Base-by-base conservation (phyloP, 768 basidiomycete genomes). In the Mycena latifolia region DNA sequence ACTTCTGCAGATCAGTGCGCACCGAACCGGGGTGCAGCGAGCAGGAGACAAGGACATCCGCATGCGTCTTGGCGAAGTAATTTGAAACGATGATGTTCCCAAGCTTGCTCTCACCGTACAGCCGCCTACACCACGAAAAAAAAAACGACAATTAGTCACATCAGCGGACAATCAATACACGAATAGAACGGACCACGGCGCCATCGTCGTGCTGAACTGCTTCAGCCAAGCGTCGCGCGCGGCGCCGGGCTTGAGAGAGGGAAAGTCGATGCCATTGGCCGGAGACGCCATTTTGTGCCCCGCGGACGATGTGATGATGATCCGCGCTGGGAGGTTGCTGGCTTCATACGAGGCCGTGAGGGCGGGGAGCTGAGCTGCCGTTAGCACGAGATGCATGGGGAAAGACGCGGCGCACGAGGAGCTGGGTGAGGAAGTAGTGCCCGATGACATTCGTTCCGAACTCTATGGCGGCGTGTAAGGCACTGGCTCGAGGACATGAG, bases 381-480 rank as follows among this genome's bases (percentile, higher is more conserved):
- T 33, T 33, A 25, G 5, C 54, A n/a, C n/a, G n/a, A n/a, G n/a
- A n/a, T n/a, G n/a, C 58, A 8, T 51, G 72, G 45, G 53, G 58
- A 18, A 51, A 52, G 6, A 68, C n/a, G 14, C 46, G 52, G 7
- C 76, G 66, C n/a, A 78, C 64, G 0, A 81, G 72, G 31, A 73
- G 66, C 33, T 63, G 48, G 3, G 73, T 75, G 52, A 78, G 69
- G 45, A 67, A 71, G 47, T 60, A 62, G 48, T 65, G 71, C 61
- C 77, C 77, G 35, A 79, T 75, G 24, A 77, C 78, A 64, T 80
- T 81, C 10, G 77, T 79, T 17, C 81, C 82, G 43, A 80, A 82
- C 56, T 83, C 59, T 66, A 43, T 46, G 43, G 4, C 18, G n/a
- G 17, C 24, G 53, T 28, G 20, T 37, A 18, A 17, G n/a, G 28